Percentiles rank a stretch among this genome's conserved stretches.
These are phyloP conservation scores for Chlorella sorokiniana DNA, from an alignment of 139 green algal species.

Conservation along the genomic window DNA sequence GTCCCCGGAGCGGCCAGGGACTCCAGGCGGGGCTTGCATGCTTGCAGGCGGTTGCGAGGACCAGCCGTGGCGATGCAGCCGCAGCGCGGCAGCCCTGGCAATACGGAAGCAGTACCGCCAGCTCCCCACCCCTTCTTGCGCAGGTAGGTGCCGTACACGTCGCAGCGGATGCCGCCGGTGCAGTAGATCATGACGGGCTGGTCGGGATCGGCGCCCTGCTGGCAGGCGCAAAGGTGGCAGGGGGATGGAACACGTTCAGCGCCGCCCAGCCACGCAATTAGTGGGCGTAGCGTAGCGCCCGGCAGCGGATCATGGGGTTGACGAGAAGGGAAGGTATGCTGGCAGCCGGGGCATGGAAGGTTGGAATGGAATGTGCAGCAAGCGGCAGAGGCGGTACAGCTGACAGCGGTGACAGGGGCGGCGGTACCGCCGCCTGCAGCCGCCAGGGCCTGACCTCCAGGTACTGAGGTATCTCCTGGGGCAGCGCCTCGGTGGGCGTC, in stretches of 20 bases:
- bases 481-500: slow-evolving; percentile 70
- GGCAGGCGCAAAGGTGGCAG: not conserved
- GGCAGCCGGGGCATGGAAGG: too few species aligned
- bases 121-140: slow-evolving; percentile 63
- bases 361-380: not conserved
- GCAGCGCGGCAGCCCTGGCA: not conserved
- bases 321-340: too few species aligned
- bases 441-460: slow-evolving; percentile 49
- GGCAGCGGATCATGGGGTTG: too few species aligned
- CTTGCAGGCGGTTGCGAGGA: too few species aligned
- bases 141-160: slow-evolving; percentile 96
- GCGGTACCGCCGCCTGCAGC: too few species aligned
- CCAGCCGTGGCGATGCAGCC: too few species aligned
- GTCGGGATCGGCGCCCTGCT: slow-evolving; percentile 48
- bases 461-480: slow-evolving; percentile 50
- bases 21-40: too few species aligned
- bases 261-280: too few species aligned
- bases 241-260: too few species aligned
- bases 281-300: too few species aligned
- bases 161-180: slow-evolving; percentile 99
- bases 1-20: too few species aligned
- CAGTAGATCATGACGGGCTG: slow-evolving; percentile 99
- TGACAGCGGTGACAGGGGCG: too few species aligned
- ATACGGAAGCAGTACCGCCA: not conserved
- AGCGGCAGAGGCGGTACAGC: not conserved